These are phyloP conservation scores for Venturiaceae sp. DNA, from an alignment of 2,329 filamentous ascomycete species.

Conservation along the genomic window DNA sequence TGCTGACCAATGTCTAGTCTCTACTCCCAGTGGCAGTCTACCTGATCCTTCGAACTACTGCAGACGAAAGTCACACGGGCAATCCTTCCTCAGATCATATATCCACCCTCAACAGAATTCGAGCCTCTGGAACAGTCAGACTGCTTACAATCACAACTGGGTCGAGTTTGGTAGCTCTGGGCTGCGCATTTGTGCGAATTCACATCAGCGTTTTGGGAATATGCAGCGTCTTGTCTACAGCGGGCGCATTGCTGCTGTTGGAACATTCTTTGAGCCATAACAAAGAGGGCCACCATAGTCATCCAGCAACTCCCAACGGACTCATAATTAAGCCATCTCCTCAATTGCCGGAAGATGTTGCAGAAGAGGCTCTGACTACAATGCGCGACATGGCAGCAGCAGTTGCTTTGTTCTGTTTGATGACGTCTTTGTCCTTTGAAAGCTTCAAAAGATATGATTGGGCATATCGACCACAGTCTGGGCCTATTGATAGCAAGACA, in stretches of 20 bases:
- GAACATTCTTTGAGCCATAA: conserved; percentile 18
- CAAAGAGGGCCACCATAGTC: conserved; percentile 5
- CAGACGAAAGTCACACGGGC: conserved; percentile 6
- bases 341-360: not conserved
- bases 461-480: conserved; percentile 1
- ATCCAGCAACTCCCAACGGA: conserved; percentile 4
- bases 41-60: conserved; percentile 16
- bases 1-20: conserved; percentile 15
- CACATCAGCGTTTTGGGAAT: conserved; percentile 29
- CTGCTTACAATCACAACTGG: conserved; percentile 24
- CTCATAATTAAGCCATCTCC: not conserved
- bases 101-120: conserved; percentile 16
- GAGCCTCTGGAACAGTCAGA: conserved; percentile 16
- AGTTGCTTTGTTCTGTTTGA: not conserved
- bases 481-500: not conserved
- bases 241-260: conserved; percentile 29
- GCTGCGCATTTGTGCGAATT: conserved; percentile 20
- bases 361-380: conserved; percentile 9
- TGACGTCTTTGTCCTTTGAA: conserved; percentile 4
- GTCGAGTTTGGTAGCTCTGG: conserved; percentile 26
- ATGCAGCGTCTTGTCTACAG: conserved; percentile 30
- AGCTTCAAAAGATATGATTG: conserved; percentile 1
- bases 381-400: conserved; percentile 15
- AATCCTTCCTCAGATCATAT: conserved; percentile 6
- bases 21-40: conserved; percentile 23